Conservation (phyloP, 768 basidiomycete species). For the Kwoniella sp. region DNA sequence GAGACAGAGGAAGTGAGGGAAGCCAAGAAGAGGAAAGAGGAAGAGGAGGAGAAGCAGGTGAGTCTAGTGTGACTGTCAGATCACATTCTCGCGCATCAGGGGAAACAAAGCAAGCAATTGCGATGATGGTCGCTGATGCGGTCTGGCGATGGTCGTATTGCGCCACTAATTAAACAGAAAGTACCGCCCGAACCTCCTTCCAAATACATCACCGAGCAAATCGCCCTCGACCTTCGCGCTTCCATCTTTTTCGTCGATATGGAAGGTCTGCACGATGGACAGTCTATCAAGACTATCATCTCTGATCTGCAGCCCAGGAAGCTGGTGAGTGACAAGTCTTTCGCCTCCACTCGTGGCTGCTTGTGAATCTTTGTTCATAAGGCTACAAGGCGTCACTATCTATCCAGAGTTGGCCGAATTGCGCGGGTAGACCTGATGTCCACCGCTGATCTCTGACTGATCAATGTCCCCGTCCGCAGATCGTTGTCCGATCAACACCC, state of each 20-base stretch:
- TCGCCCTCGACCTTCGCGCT: constrained; percentile 80
- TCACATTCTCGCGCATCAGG: too few relatives aligned
- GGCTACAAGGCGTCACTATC: too few relatives aligned
- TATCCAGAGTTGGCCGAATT: not conserved
- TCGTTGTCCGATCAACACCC: constrained; percentile 78
- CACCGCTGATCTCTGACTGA: too few relatives aligned
- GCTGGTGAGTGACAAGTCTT: constrained; percentile 65
- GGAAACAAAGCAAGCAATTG: too few relatives aligned
- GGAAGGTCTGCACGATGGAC: constrained; percentile 95
- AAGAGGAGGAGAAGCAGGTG: constrained; percentile 83
- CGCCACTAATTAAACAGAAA: constrained; percentile 66
- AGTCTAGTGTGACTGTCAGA: constrained; percentile 19
- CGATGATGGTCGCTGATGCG: not conserved
- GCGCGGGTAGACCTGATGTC: too few relatives aligned
- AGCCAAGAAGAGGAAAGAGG: constrained; percentile 66
- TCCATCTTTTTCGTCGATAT: constrained; percentile 89
- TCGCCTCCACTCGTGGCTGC: not conserved
- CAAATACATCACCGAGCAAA: constrained; percentile 77
- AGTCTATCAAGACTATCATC: constrained; percentile 93
- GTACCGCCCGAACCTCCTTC: constrained; percentile 81
- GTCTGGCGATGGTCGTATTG: not conserved
- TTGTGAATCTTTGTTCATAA: too few relatives aligned
- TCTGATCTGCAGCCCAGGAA: constrained; percentile 95
- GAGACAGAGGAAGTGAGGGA: constrained; percentile 80
- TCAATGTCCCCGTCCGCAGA: constrained; percentile 67